Evolutionary conservation across 306 rosid genomes (phyloP), one percentile per base, ranked within the genome.

Genomic region (Gastrolobium bilobum): DNA sequence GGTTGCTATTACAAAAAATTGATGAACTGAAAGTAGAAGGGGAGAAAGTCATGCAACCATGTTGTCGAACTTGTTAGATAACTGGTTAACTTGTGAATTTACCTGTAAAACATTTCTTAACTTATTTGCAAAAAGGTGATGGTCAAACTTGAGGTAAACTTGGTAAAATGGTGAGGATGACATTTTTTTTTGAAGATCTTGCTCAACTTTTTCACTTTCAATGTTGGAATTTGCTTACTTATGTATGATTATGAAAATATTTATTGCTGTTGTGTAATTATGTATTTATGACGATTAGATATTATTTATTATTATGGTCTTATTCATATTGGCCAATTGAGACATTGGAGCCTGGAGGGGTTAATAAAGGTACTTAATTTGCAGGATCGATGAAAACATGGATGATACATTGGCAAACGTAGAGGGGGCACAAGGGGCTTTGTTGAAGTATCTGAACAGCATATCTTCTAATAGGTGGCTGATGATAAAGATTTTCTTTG

Each of bases 401-500:
- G 97, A 96, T 10, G 99, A 96, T 84, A 87, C 99, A 2, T 70
- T 96, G 87, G 78, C 93, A 5, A 96, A 93, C 4, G 98, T 96
- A 51, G 99, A 96, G 77, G 99, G 98, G n/a, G 96, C 97, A 50
- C 98, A 96, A 84, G 98, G 96, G 67, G 89, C 88, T 6, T 68
- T 96, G 85, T 91, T 96, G 81, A 93, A 96, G 91, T 96, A 96
- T 87, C 89, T 96, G 79, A 93, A 87, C 84, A 91, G 89, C 92
- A 96, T 93, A 86, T 96, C 99, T 47, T 96, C 99, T 59, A 96
- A 96, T 84, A 91, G 96, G 92, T 96, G 99, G 99, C 85, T 93
- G 88, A 96, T 93, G 99, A 96, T 96, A 90, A 96, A 96, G 90
- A 96, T 96, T 84, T 96, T 96, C 96, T 96, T 96, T 89, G 94